Evolutionary conservation across 2,329 filamentous ascomycete genomes (phyloP).

Genomic region (Claviceps sorghi): DNA sequence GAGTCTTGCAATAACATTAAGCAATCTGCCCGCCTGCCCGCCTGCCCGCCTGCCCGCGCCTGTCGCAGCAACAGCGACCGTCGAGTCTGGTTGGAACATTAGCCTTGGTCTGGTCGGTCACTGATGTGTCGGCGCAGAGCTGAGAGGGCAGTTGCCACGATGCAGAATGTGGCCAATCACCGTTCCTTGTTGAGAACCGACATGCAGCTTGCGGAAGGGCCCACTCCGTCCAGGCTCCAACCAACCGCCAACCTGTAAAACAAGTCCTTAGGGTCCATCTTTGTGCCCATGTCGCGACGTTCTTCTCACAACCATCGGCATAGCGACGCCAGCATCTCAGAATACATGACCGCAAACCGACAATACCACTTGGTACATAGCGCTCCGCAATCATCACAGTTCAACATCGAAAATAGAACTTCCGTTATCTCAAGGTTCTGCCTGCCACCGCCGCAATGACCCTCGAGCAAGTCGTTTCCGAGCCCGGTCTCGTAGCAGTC

Average conservation of each 20-base stretch:
- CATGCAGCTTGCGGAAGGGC: neutral
- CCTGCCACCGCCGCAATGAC: slow-evolving; percentile 16
- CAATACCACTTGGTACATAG: neutral
- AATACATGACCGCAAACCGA: neutral
- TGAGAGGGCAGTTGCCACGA: no score
- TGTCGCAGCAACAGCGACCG: no score
- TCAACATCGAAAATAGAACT: neutral
- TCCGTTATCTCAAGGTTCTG: neutral
- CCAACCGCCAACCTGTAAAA: neutral
- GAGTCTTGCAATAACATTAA: no score
- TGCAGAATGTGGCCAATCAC: no score
- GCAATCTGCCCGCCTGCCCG: no score
- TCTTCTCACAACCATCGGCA: neutral
- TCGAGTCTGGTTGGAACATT: no score
- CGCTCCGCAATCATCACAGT: neutral
- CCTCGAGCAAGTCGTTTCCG: slow-evolving; percentile 25
- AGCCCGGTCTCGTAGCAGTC: slow-evolving; percentile 46
- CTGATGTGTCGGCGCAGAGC: no score
- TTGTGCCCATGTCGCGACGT: neutral
- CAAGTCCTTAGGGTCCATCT: neutral
- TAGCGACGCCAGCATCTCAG: neutral
- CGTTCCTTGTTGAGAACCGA: no score
- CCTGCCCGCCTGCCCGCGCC: no score
- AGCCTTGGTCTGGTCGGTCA: no score
- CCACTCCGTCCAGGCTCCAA: neutral